A percentile compares a stretch with the other conserved stretches of the same genome.
Conservation (phyloP, 345 rosid genomes). For the Eucalyptus cloeziana region DNA sequence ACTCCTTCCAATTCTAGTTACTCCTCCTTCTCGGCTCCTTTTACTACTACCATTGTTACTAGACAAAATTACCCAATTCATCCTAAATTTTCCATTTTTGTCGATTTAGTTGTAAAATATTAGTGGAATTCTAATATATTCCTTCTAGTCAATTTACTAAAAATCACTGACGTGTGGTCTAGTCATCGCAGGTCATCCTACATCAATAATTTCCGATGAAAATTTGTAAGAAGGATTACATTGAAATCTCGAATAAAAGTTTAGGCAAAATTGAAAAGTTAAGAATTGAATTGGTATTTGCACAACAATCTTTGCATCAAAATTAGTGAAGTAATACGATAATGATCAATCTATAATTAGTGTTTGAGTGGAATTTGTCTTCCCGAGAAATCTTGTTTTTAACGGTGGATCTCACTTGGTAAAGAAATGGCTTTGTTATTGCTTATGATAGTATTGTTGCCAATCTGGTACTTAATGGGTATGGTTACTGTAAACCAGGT, state of each 20-base stretch:
- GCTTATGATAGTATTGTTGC: neutral
- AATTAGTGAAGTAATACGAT: neutral
- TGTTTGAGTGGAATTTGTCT: neutral
- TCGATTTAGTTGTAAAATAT: too few species aligned
- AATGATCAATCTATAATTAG: neutral
- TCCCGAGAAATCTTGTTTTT: neutral
- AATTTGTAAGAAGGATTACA: too few species aligned
- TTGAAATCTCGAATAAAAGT: too few species aligned
- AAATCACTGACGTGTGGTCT: neutral
- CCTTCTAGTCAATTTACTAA: too few species aligned
- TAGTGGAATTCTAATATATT: too few species aligned
- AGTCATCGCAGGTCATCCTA: neutral
- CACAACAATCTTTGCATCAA: neutral
- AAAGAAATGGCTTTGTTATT: neutral
- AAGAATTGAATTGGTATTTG: too few species aligned
- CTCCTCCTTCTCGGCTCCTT: too few species aligned
- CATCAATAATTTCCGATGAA: too few species aligned
- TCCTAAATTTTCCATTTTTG: too few species aligned
- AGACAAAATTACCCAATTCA: neutral
- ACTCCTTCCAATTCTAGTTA: too few species aligned
- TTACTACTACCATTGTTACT: too few species aligned
- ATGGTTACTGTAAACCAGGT: neutral
- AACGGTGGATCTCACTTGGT: neutral
- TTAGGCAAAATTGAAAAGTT: too few species aligned
- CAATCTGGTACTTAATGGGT: neutral